Evolutionary conservation across 208 protist species (phyloP).

Genomic region (Porcisia deanei): DNA sequence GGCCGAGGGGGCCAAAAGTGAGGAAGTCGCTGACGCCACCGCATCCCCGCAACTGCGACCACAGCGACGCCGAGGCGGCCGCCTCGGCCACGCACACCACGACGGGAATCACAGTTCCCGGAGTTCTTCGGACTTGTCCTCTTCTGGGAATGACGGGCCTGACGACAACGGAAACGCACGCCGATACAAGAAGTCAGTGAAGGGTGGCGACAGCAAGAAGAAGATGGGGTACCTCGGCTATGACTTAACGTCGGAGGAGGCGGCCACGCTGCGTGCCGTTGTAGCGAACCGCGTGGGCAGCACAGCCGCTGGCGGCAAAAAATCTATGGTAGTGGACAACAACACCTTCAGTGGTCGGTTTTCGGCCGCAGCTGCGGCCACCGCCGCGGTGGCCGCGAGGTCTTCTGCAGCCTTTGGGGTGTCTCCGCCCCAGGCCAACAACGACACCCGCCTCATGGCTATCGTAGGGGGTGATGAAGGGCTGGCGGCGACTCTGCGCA

Average conservation of each 20-base stretch:
- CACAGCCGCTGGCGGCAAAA: conserved; percentile 18
- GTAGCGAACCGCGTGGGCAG: conserved; percentile 31
- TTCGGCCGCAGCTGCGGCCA: conserved; percentile 13
- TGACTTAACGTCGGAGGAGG: conserved; percentile 76
- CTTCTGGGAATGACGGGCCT: conserved; percentile 8
- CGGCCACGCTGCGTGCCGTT: conserved; percentile 61
- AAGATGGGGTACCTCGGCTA: conserved; percentile 84
- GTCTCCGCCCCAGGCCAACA: conserved; percentile 28
- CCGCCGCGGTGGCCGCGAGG: conserved; percentile 7
- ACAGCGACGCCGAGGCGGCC: neutral
- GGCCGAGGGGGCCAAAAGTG: neutral
- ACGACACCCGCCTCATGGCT: conserved; percentile 49
- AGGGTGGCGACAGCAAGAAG: conserved; percentile 36
- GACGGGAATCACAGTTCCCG: neutral
- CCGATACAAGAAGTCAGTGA: neutral
- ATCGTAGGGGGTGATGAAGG: conserved; percentile 50
- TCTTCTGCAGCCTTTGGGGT: conserved; percentile 11
- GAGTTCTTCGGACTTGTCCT: neutral
- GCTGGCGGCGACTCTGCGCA: conserved; percentile 56
- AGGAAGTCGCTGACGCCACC: neutral
- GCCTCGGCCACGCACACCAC: neutral
- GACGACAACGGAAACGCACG: conserved; percentile 12
- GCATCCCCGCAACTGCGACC: conserved; percentile 1
- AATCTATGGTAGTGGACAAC: conserved; percentile 20
- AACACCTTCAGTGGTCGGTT: conserved; percentile 10